These are phyloP conservation scores for Paramecium octaurelia DNA, from an alignment of 73 alveolate species.

Conservation along the genomic window DNA sequence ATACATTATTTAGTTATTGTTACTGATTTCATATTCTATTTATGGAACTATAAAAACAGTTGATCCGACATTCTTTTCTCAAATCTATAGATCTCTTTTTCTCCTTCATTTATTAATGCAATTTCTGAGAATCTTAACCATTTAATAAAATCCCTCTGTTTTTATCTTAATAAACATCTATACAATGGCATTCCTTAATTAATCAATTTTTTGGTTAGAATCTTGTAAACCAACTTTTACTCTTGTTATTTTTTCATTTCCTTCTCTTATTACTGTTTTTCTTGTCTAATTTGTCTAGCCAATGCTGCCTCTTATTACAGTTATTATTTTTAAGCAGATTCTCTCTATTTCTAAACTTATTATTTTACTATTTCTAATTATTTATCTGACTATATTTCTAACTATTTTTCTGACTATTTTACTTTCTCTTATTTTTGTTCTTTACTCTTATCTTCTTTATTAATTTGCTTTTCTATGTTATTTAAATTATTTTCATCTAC, in stretches of 20 bases:
- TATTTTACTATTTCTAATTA: neutral
- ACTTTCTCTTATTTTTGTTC: neutral
- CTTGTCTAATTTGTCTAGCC: neutral
- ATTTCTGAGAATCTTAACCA: constrained; percentile 1
- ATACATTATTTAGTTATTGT: neutral
- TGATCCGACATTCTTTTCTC: neutral
- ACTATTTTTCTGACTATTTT: neutral
- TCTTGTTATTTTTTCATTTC: neutral
- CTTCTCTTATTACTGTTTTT: neutral
- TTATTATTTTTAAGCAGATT: neutral
- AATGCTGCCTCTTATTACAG: neutral
- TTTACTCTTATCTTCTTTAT: neutral
- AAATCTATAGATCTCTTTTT: neutral
- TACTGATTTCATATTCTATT: neutral
- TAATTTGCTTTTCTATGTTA: neutral
- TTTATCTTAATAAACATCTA: neutral
- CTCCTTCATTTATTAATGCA: neutral
- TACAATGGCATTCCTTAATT: neutral
- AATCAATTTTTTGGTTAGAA: neutral
- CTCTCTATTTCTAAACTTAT: neutral
- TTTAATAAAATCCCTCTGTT: neutral
- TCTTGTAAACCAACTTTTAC: neutral
- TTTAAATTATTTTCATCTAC: neutral
- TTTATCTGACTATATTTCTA: neutral
- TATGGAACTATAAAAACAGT: neutral